Conservation (phyloP, 805 yeast genomes). For the Torulaspora quercuum region DNA sequence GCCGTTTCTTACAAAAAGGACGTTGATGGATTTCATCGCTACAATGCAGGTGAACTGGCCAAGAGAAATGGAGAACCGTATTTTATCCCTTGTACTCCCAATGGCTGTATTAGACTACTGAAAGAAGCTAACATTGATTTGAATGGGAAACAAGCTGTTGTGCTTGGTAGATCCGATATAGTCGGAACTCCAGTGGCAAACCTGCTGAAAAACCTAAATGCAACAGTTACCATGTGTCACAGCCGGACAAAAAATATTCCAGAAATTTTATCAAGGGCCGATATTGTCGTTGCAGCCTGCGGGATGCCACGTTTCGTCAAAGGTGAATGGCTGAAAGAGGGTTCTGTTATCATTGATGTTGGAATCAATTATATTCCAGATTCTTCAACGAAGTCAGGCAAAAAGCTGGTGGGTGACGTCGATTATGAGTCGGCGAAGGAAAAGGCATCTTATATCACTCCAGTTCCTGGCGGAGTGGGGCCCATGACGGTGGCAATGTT, state of each 20-base stretch:
- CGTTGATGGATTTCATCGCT: slow-evolving; percentile 80
- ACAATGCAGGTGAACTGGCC: slow-evolving; percentile 71
- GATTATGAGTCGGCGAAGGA: slow-evolving; percentile 66
- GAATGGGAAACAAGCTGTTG: slow-evolving; percentile 72
- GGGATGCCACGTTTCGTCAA: slow-evolving; percentile 82
- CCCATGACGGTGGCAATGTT: slow-evolving; percentile 99
- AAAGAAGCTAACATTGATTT: slow-evolving; percentile 53
- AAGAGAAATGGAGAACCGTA: slow-evolving; percentile 68
- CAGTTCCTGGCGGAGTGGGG: slow-evolving; percentile 99
- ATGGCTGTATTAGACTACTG: slow-evolving; percentile 68
- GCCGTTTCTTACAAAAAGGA: slow-evolving; percentile 66
- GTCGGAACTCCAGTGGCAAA: slow-evolving; percentile 81
- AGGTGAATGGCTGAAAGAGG: slow-evolving; percentile 84
- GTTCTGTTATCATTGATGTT: slow-evolving; percentile 85
- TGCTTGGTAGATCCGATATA: slow-evolving; percentile 79
- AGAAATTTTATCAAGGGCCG: slow-evolving; percentile 56
- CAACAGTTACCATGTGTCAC: slow-evolving; percentile 75
- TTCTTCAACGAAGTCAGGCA: slow-evolving; percentile 68
- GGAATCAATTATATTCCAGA: slow-evolving; percentile 91
- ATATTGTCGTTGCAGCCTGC: slow-evolving; percentile 82
- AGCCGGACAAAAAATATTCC: slow-evolving; percentile 56
- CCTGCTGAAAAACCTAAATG: slow-evolving; percentile 63
- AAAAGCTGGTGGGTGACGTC: slow-evolving; percentile 90
- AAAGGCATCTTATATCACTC: slow-evolving; percentile 71
- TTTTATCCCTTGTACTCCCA: slow-evolving; percentile 80